Base-by-base conservation (phyloP, 768 basidiomycete genomes). In the Russula griseocarnosa region DNA sequence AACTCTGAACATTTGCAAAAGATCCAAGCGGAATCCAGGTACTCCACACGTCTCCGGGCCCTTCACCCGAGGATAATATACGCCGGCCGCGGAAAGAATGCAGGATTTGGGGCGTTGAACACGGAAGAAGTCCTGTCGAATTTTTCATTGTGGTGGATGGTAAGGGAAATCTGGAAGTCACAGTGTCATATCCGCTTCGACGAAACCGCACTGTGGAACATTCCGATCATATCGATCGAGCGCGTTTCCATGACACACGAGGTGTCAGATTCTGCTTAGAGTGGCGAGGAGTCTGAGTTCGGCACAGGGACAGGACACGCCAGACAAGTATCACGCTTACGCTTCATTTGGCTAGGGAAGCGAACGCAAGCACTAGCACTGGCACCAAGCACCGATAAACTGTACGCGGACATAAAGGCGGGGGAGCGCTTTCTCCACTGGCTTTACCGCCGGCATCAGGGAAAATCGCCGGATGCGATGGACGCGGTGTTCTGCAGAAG, bases 401-500 rank as follows among this genome's bases (percentile, higher is more conserved):
- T n/a, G n/a, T n/a, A n/a, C 11, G 7, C 40, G 3, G 24, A 13
- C 13, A 14, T 6, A 47, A 30, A 4, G 6, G 3, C 28, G 28
- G 28, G 28, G 28, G 28, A 28, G 13, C 13, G 11, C 55, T 28
- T 5, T 18, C 34, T 46, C 24, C 13, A 14, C n/a, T n/a, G n/a
- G n/a, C n/a, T n/a, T 28, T 34, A 36, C 9, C 13, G 34, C 4
- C 34, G n/a, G n/a, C 0, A 7, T 32, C 18, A 53, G n/a, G 28
- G 28, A 28, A 28, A 40, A n/a, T 14, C 16, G 13, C 56, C 50
- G 34, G 65, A 68, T 6, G 42, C 20, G n/a, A 13, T 40, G 10
- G 74, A 78, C 58, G 79, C 77, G 20, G 47, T 82, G 22, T 74
- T n/a, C n/a, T n/a, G n/a, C n/a, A 83, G 69, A 82, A 80, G 1